phyloP scores from a whole-genome alignment of 2,329 filamentous ascomycete species.

The Phaeomoniella chlamydospora region DNA sequence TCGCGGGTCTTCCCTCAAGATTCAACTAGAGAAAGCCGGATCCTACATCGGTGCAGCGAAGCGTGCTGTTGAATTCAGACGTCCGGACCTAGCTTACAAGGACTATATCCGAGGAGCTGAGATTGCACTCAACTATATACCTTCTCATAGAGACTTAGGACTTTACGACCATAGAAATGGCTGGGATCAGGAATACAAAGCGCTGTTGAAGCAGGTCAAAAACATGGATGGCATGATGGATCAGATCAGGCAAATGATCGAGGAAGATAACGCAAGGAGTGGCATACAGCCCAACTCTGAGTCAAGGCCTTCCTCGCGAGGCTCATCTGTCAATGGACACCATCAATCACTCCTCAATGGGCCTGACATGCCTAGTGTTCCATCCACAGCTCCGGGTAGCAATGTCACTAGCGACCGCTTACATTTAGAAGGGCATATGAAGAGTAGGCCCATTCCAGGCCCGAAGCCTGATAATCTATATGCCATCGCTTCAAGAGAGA shows the following conservation, averaged over 20 bases:
- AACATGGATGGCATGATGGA: slow-evolving; percentile 30
- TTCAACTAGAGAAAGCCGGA: slow-evolving; percentile 18
- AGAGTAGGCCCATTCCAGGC: slow-evolving; percentile 5
- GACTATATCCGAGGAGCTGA: slow-evolving; percentile 75
- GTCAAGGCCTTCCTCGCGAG: slow-evolving; percentile 3
- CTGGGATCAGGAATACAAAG: slow-evolving; percentile 34
- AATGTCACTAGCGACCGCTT: neutral
- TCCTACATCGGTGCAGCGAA: slow-evolving; percentile 19
- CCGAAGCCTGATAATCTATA: slow-evolving; percentile 11
- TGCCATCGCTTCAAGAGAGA: slow-evolving; percentile 7
- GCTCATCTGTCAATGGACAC: neutral
- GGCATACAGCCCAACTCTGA: slow-evolving; percentile 35
- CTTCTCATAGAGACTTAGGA: slow-evolving; percentile 60
- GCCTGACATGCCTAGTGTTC: slow-evolving; percentile 7
- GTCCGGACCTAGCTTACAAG: slow-evolving; percentile 61
- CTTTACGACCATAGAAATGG: slow-evolving; percentile 39
- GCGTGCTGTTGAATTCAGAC: slow-evolving; percentile 38
- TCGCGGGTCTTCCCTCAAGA: slow-evolving; percentile 9
- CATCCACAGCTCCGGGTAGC: neutral
- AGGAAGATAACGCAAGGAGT: slow-evolving; percentile 47
- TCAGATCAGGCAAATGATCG: slow-evolving; percentile 44
- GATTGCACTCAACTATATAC: slow-evolving; percentile 62
- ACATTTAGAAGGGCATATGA: slow-evolving; percentile 1
- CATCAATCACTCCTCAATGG: slow-evolving; percentile 4
- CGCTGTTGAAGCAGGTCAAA: slow-evolving; percentile 17